Evolutionary conservation across 1,284 basidiomycete species (phyloP).

Genomic region (Tilletia caries): DNA sequence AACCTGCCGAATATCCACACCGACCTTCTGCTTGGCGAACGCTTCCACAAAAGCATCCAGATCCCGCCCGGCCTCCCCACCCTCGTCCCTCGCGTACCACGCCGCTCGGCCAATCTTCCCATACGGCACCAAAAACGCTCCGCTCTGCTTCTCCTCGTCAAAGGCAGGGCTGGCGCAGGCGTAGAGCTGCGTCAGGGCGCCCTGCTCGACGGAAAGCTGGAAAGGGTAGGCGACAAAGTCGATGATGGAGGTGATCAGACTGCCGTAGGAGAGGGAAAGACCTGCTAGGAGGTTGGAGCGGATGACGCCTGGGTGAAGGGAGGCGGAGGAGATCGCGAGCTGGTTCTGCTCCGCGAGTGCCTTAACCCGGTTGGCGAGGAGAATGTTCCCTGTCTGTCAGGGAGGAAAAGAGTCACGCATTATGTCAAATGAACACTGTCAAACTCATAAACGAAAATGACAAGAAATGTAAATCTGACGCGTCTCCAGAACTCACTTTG

Average conservation of each 20-base stretch:
- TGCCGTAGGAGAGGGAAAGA: conserved; percentile 27
- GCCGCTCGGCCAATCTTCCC: conserved; percentile 34
- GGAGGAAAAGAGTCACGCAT: not conserved
- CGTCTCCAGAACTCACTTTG: conserved; percentile 17
- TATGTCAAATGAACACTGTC: not conserved
- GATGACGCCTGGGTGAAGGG: conserved; percentile 34
- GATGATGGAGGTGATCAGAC: conserved; percentile 15
- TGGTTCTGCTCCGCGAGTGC: conserved; percentile 23
- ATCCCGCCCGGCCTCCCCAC: conserved; percentile 26
- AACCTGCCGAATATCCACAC: conserved; percentile 22
- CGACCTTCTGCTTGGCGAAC: conserved; percentile 29
- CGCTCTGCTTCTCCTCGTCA: conserved; percentile 35
- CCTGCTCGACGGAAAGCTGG: conserved; percentile 34
- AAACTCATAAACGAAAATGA: too few relatives aligned
- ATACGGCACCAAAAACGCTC: conserved; percentile 43
- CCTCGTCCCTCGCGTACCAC: conserved; percentile 26
- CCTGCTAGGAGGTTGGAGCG: conserved; percentile 23
- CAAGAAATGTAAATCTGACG: too few relatives aligned
- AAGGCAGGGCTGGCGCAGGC: conserved; percentile 48
- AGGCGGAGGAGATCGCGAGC: conserved; percentile 26
- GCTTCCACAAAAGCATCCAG: conserved; percentile 29
- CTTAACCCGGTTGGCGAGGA: conserved; percentile 33
- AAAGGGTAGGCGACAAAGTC: conserved; percentile 23
- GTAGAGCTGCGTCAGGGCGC: conserved; percentile 50
- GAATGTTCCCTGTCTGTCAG: conserved; percentile 29